phyloP scores from a whole-genome alignment of 2,329 filamentous ascomycete genomes.

The Pseudocercospora musae region DNA sequence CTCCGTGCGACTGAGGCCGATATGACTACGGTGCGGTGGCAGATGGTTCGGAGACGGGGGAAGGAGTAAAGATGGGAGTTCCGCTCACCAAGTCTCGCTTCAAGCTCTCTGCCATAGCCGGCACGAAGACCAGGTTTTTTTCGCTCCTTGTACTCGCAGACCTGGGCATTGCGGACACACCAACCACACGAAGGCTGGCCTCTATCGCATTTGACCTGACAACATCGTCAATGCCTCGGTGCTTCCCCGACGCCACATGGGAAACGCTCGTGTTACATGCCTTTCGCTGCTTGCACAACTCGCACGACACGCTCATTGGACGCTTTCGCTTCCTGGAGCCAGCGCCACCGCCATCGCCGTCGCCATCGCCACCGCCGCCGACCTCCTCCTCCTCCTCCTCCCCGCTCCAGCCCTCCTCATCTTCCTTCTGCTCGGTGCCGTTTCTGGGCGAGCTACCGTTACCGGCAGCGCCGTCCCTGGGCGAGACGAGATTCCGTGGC shows the following conservation, averaged over 20 bases:
- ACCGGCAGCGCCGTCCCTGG: slow-evolving; percentile 19
- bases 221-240: slow-evolving; percentile 4
- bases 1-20: not conserved
- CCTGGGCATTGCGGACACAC: slow-evolving; percentile 64
- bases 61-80: not conserved
- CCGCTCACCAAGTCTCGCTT: slow-evolving; percentile 54
- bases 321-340: slow-evolving; percentile 42
- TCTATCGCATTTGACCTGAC: slow-evolving; percentile 63
- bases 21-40: not conserved
- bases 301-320: slow-evolving; percentile 53
- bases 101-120: slow-evolving; percentile 58
- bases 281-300: slow-evolving; percentile 78
- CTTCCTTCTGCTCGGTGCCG: slow-evolving; percentile 27
- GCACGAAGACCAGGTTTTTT: slow-evolving; percentile 63
- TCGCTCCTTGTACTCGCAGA: slow-evolving; percentile 66
- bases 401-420: slow-evolving; percentile 40
- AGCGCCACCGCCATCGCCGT: slow-evolving; percentile 36
- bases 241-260: not conserved
- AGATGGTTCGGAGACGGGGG: not conserved
- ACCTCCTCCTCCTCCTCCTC: slow-evolving; percentile 39
- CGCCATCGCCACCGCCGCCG: slow-evolving; percentile 37
- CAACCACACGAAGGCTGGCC: slow-evolving; percentile 72
- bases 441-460: slow-evolving; percentile 14
- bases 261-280: slow-evolving; percentile 42
- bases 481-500: slow-evolving; percentile 13